These are phyloP conservation scores for Dichomitus squalens DNA, from an alignment of 1,284 basidiomycete genomes.

Conservation along the genomic window DNA sequence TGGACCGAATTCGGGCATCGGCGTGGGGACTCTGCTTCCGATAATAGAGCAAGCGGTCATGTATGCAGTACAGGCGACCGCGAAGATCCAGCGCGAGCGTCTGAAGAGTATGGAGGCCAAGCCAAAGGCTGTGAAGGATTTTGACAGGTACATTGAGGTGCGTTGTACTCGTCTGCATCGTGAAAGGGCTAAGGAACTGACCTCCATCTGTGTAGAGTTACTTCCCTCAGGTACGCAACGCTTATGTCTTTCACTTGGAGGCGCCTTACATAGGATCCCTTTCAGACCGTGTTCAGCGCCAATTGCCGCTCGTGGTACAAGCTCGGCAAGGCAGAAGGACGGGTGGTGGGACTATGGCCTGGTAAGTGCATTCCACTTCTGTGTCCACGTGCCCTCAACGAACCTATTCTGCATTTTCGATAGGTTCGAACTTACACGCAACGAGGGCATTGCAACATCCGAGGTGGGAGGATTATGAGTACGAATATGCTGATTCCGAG, in stretches of 20 bases:
- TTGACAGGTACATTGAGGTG: neutral
- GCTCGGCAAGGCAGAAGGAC: constrained; percentile 57
- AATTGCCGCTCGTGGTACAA: constrained; percentile 72
- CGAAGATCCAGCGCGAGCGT: constrained; percentile 61
- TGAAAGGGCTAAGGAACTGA: neutral
- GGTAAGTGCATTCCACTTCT: constrained; percentile 35
- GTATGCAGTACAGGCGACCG: constrained; percentile 51
- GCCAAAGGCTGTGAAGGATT: neutral
- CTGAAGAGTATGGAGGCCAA: constrained; percentile 48
- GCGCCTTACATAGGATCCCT: neutral
- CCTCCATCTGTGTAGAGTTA: neutral
- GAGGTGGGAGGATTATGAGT: constrained; percentile 68
- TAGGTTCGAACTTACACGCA: constrained; percentile 57
- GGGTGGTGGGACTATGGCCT: constrained; percentile 61
- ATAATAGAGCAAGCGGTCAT: constrained; percentile 57
- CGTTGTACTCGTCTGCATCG: neutral
- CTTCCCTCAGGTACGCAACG: constrained; percentile 10
- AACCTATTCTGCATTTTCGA: too few species aligned
- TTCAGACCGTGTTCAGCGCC: constrained; percentile 57
- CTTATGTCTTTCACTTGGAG: too few species aligned
- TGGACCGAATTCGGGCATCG: constrained; percentile 59
- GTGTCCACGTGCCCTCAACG: neutral
- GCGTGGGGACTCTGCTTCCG: constrained; percentile 55
- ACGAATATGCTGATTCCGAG: constrained; percentile 47
- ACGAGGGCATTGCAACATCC: constrained; percentile 52